These are phyloP conservation scores for Neurospora cerealis DNA, from an alignment of 495 filamentous ascomycete genomes.

Conservation along the genomic window DNA sequence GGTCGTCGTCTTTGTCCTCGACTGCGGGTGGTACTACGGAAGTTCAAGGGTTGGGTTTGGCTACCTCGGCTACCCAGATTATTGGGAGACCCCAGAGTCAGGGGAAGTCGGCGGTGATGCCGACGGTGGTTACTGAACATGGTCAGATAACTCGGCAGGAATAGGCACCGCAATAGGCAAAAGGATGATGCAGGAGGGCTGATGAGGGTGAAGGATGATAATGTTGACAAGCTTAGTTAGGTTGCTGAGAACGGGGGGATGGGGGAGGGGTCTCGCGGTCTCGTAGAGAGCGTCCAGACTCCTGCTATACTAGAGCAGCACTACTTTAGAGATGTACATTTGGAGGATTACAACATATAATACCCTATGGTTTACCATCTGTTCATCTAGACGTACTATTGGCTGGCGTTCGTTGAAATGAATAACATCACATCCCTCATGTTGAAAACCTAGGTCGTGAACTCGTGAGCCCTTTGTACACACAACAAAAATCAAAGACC, in stretches of 20 bases:
- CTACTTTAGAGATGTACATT: not conserved
- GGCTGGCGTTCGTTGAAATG: not conserved
- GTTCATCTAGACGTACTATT: not conserved
- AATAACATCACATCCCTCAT: not conserved
- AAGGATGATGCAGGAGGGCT: not conserved
- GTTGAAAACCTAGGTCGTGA: not conserved
- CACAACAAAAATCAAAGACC: not conserved
- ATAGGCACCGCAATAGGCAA: not conserved
- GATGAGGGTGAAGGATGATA: not conserved
- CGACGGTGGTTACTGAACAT: not conserved
- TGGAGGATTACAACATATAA: not conserved
- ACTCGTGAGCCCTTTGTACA: not conserved
- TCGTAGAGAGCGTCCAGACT: not conserved
- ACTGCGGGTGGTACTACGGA: not conserved
- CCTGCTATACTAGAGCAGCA: not conserved
- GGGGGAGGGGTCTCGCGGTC: not conserved
- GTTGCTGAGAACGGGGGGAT: not conserved
- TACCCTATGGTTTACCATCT: not conserved
- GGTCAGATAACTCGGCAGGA: not conserved
- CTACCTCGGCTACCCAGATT: not conserved
- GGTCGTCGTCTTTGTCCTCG: not conserved
- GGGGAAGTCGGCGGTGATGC: not conserved
- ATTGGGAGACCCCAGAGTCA: not conserved
- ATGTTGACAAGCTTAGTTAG: not conserved
- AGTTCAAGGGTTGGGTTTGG: not conserved